Percentiles rank a stretch among this genome's conserved stretches.
These are phyloP conservation scores for Saccharomyces pastorianus DNA, from an alignment of 1,139 yeast species.

Conservation along the genomic window DNA sequence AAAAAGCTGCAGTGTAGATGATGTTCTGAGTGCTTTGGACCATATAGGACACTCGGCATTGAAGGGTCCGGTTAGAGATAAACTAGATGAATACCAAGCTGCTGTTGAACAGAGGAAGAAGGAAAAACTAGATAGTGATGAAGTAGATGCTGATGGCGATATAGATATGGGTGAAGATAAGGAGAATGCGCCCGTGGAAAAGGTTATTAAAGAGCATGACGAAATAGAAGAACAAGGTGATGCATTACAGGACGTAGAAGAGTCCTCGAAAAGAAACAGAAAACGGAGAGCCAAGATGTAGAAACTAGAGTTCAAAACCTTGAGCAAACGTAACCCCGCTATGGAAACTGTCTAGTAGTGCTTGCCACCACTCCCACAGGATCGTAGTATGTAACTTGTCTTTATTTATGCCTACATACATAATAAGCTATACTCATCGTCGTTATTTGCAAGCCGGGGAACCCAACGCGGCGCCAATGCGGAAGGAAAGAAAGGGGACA, in stretches of 20 bases:
- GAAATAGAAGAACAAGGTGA: constrained; percentile 2
- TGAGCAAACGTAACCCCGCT: neutral
- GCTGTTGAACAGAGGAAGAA: constrained; percentile 21
- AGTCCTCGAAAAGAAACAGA: constrained; percentile 7
- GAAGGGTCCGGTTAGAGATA: constrained; percentile 26
- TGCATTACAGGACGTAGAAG: neutral
- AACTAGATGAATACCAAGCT: constrained; percentile 27
- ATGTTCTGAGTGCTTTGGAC: constrained; percentile 52
- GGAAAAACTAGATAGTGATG: constrained; percentile 14
- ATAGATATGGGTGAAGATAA: constrained; percentile 10
- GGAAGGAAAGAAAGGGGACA: neutral
- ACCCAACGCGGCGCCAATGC: neutral
- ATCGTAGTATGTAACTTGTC: neutral
- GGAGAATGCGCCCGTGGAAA: constrained; percentile 6
- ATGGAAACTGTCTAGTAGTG: neutral
- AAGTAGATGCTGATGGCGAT: constrained; percentile 15
- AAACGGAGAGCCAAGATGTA: constrained; percentile 1
- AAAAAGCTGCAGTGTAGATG: constrained; percentile 59
- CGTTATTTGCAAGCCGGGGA: neutral
- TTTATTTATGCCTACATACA: neutral
- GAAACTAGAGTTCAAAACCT: neutral
- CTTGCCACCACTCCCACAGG: neutral
- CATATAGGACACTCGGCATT: constrained; percentile 43
- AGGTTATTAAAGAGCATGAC: constrained; percentile 6
- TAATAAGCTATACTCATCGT: neutral